A percentile compares a stretch with the other conserved stretches of the same genome.
Conservation (phyloP, 345 rosid genomes). For the Abelmoschus esculentus region DNA sequence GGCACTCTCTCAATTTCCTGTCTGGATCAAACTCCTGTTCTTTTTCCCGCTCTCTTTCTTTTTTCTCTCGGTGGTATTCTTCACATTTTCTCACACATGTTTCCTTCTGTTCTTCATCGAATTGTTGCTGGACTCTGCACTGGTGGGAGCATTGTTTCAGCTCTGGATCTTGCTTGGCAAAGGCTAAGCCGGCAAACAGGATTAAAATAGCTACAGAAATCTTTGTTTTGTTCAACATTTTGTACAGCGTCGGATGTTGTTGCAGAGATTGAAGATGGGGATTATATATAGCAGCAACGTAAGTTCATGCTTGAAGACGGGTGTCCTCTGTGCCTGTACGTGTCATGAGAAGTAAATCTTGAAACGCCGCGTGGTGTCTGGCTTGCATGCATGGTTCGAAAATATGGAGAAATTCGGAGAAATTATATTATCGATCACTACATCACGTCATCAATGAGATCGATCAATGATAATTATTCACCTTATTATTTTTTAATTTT, state of each 20-base stretch:
- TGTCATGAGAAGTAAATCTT: neutral
- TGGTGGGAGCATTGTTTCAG: slow-evolving; percentile 38
- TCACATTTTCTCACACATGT: slow-evolving; percentile 27
- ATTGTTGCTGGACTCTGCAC: slow-evolving; percentile 33
- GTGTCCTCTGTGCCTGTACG: neutral
- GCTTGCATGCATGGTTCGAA: no score
- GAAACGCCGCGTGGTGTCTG: neutral
- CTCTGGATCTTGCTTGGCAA: slow-evolving; percentile 36
- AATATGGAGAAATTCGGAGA: no score
- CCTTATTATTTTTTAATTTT: no score
- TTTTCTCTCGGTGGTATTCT: slow-evolving; percentile 25
- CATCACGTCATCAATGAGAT: no score
- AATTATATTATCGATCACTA: no score
- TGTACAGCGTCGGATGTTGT: neutral
- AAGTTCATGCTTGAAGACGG: slow-evolving; percentile 11
- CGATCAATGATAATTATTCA: no score
- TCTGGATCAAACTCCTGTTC: neutral
- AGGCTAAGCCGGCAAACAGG: slow-evolving; percentile 19
- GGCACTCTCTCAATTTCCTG: slow-evolving; percentile 23
- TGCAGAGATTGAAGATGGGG: neutral
- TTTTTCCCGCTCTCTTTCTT: slow-evolving; percentile 8
- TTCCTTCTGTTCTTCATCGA: slow-evolving; percentile 18
- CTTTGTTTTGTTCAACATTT: slow-evolving; percentile 16
- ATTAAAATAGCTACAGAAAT: slow-evolving; percentile 3
- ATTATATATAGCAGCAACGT: neutral